Base-by-base conservation (phyloP, 129 eudicot genomes). In the Rutidosis leptorrhynchoides region DNA sequence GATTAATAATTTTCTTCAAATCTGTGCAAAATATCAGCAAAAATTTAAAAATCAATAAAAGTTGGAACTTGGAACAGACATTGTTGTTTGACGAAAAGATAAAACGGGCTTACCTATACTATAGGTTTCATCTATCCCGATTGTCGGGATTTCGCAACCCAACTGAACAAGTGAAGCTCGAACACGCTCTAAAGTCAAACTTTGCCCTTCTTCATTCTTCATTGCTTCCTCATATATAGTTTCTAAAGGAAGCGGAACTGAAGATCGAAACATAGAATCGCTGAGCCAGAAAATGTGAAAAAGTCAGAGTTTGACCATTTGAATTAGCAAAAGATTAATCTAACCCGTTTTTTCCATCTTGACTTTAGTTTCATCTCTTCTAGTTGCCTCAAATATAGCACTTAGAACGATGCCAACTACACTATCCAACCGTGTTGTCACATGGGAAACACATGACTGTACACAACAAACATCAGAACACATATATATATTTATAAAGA, bases 191-290 rank as follows among this genome's bases (percentile, higher is more conserved):
- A 81, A 52, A 35, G 77, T 83, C 95, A 93, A 82, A 64, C 83
- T 86, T 42, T 87, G 84, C n/a, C 96, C 99, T 73, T 84, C 96
- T 74, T 86, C 92, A 54, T 81, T 76, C 71, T 89, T 93, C 40
- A 93, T 89, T 77, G 88, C 85, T 83, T 93, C 95, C 43, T 82
- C 81, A 64, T 71, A 82, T 16, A 93, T 84, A 59, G 72, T 81
- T 55, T 86, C 76, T 66, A 86, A 52, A 19, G 92, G 78, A 73
- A 85, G 67, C 8, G 94, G 80, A 60, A 68, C 99, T 93, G 93
- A 65, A 79, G 33, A 62, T 65, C n/a, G 32, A 72, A 33, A 52
- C 32, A 9, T 32, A 35, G 28, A 32, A 22, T n/a, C n/a, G n/a
- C n/a, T n/a, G n/a, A n/a, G n/a, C n/a, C n/a, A n/a, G n/a, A n/a